Conservation (phyloP, 2,329 filamentous ascomycete genomes). For the Fusarium sp. region DNA sequence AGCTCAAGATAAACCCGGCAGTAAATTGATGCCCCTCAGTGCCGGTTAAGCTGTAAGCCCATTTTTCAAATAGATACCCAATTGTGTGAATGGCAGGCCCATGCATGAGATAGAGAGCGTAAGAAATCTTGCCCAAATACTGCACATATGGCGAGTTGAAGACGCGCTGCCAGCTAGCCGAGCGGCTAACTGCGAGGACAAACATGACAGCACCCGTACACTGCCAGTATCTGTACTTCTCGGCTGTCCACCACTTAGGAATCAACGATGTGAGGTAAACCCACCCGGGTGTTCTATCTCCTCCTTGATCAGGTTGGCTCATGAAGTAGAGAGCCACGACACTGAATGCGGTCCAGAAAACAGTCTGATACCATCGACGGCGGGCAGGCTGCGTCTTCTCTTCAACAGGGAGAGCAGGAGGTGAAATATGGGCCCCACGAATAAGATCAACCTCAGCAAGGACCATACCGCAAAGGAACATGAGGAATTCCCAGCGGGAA, state of each 20-base stretch:
- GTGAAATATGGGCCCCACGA: conserved; percentile 55
- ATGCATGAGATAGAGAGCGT: conserved; percentile 69
- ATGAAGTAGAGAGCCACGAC: conserved; percentile 62
- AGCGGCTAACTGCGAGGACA: conserved; percentile 59
- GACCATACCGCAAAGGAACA: conserved; percentile 64
- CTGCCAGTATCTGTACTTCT: conserved; percentile 66
- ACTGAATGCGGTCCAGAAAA: conserved; percentile 55
- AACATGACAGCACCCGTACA: conserved; percentile 62
- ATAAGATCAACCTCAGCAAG: conserved; percentile 65
- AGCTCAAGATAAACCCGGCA: conserved; percentile 57
- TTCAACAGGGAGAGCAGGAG: conserved; percentile 40
- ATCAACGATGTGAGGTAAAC: conserved; percentile 57
- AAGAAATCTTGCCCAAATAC: conserved; percentile 69
- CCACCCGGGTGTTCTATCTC: conserved; percentile 63
- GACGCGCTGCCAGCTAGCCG: conserved; percentile 57
- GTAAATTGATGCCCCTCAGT: conserved; percentile 57
- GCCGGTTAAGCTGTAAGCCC: conserved; percentile 59
- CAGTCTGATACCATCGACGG: conserved; percentile 18
- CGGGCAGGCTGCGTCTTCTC: conserved; percentile 26
- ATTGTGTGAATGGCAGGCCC: conserved; percentile 63
- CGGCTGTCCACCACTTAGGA: conserved; percentile 58
- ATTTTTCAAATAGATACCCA: conserved; percentile 61
- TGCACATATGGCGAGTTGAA: conserved; percentile 61
- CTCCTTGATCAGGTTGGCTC: conserved; percentile 50
- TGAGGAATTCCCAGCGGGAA: conserved; percentile 63